phyloP scores from a whole-genome alignment of 768 basidiomycete genomes.

The Agaricus blazei region DNA sequence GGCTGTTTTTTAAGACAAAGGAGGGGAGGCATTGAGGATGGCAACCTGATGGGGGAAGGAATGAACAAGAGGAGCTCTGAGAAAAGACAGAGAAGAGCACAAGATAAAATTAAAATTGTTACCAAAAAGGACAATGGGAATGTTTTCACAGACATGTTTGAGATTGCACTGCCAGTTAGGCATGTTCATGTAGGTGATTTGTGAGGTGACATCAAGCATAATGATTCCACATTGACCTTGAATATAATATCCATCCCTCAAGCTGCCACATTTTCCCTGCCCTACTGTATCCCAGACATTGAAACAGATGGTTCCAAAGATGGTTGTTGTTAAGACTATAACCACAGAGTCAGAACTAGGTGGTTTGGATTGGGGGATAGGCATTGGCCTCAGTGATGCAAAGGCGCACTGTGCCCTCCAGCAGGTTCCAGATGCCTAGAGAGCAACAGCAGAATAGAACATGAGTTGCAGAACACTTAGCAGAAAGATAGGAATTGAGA shows the following conservation, averaged over 20 bases:
- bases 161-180: conserved; percentile 99
- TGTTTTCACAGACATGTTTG: conserved; percentile 99
- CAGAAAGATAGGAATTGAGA: too few relatives aligned
- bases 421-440: too few relatives aligned
- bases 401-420: too few relatives aligned
- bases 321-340: conserved; percentile 51
- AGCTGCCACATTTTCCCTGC: conserved; percentile 99
- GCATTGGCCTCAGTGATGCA: too few relatives aligned
- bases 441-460: too few relatives aligned
- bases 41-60: too few relatives aligned
- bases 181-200: conserved; percentile 99
- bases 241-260: conserved; percentile 95
- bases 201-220: conserved; percentile 99
- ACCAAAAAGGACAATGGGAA: conserved; percentile 98
- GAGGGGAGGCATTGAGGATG: not conserved
- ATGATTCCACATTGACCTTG: conserved; percentile 99
- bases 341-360: too few relatives aligned
- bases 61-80: not conserved
- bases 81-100: conserved; percentile 15
- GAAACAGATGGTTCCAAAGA: conserved; percentile 98
- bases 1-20: not conserved
- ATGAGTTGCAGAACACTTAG: too few relatives aligned
- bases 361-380: too few relatives aligned
- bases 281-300: conserved; percentile 99
- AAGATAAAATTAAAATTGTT: conserved; percentile 99